A percentile compares a stretch with the other conserved stretches of the same genome.
phyloP scores from a whole-genome alignment of 1,139 yeast genomes.

The Magnusiomyces clavatus region DNA sequence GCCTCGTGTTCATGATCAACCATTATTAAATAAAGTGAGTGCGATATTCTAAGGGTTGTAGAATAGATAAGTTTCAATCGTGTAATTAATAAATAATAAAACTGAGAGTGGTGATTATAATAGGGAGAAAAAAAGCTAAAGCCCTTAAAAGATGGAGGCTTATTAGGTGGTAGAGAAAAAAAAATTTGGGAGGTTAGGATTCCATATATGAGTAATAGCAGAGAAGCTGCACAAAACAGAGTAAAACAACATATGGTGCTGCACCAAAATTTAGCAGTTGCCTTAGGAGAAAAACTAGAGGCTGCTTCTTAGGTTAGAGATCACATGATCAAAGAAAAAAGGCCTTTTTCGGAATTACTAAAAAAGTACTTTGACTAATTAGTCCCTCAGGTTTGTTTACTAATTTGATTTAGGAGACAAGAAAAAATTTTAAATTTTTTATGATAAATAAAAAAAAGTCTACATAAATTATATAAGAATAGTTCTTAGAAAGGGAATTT shows the following conservation, averaged over 20 bases:
- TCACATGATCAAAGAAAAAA: too few relatives aligned
- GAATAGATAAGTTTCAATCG: too few relatives aligned
- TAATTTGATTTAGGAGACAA: not conserved
- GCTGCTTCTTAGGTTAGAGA: too few relatives aligned
- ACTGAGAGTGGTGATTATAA: not conserved
- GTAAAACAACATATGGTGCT: not conserved
- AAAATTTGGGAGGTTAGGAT: not conserved
- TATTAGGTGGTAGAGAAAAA: not conserved
- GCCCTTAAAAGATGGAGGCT: slow-evolving; percentile 7
- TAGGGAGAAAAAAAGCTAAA: not conserved
- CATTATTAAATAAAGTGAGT: slow-evolving; percentile 6
- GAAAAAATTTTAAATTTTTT: not conserved
- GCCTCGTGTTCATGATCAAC: slow-evolving; percentile 15
- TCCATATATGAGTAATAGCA: too few relatives aligned
- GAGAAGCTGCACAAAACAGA: too few relatives aligned
- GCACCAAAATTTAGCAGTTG: not conserved
- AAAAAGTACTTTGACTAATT: too few relatives aligned
- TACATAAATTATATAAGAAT: not conserved
- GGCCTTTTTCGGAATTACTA: too few relatives aligned
- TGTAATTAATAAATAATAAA: not conserved
- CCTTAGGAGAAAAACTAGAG: too few relatives aligned
- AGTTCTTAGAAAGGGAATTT: not conserved
- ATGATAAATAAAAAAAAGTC: not conserved
- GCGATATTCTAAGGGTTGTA: too few relatives aligned
- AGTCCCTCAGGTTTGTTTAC: not conserved